Evolutionary conservation across 2,329 filamentous ascomycete genomes (phyloP).

Genomic region (Apiospora saccharicola): DNA sequence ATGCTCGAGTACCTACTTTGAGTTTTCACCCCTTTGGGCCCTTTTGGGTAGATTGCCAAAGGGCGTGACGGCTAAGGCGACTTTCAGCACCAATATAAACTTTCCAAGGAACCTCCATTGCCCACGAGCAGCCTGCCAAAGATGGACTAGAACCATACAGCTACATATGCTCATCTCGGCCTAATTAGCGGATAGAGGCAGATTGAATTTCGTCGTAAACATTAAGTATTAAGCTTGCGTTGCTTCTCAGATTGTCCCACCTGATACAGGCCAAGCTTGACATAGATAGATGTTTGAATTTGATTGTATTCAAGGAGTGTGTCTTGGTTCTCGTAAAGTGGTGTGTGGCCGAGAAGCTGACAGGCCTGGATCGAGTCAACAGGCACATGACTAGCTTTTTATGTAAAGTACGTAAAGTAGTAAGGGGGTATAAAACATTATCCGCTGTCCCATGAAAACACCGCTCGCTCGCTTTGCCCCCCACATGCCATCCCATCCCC

Average conservation of each 20-base stretch:
- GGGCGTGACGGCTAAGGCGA: neutral
- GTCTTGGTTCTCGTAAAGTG: neutral
- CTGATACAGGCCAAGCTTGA: neutral
- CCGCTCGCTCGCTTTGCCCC: neutral
- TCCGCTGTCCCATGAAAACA: neutral
- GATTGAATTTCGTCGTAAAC: neutral
- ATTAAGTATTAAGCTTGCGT: too few relatives aligned
- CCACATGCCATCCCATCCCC: neutral
- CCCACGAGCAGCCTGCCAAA: neutral
- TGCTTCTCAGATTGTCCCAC: neutral
- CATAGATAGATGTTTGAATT: neutral
- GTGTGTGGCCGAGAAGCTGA: neutral
- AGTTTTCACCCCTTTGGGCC: neutral
- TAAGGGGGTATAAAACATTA: conserved; percentile 18
- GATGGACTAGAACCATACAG: neutral
- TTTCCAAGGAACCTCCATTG: neutral
- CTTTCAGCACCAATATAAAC: neutral
- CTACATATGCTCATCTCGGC: neutral
- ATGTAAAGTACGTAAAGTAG: neutral
- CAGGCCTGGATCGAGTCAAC: neutral
- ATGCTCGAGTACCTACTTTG: neutral
- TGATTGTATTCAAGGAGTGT: conserved; percentile 20
- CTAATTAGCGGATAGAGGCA: neutral
- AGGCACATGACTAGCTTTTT: neutral
- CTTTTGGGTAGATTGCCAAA: neutral